phyloP scores from a whole-genome alignment of 2,329 filamentous ascomycete species.

The Epichloe uncinata region DNA sequence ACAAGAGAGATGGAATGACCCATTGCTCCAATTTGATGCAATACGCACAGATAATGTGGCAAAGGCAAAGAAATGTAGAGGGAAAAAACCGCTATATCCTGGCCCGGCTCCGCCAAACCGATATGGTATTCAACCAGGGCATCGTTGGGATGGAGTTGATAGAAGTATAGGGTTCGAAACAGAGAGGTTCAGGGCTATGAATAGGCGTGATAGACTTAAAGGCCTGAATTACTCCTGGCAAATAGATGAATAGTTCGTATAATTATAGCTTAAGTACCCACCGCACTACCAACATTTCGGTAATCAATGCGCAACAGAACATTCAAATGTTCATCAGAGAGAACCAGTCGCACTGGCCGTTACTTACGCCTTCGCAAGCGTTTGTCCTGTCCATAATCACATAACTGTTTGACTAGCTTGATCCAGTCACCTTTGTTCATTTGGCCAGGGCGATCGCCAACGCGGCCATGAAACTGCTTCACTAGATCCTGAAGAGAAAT shows the following conservation, averaged over 20 bases:
- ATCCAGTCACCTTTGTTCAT: conserved; percentile 45
- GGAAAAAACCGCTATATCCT: conserved; percentile 48
- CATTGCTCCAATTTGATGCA: conserved; percentile 66
- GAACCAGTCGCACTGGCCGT: neutral
- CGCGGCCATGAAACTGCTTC: conserved; percentile 37
- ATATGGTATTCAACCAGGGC: conserved; percentile 84
- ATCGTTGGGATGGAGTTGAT: conserved; percentile 96
- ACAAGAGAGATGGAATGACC: conserved; percentile 80
- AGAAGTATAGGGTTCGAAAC: conserved; percentile 86
- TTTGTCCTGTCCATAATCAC: conserved; percentile 42
- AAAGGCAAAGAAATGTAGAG: conserved; percentile 28
- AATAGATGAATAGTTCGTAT: conserved; percentile 62
- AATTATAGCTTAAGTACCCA: neutral
- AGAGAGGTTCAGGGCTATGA: conserved; percentile 81
- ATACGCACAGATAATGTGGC: conserved; percentile 27
- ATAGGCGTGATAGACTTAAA: conserved; percentile 61
- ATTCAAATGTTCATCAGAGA: neutral
- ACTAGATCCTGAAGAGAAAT: conserved; percentile 42
- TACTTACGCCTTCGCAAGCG: conserved; percentile 29
- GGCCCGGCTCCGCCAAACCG: conserved; percentile 79
- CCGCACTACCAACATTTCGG: neutral
- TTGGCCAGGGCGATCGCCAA: conserved; percentile 37
- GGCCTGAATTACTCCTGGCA: conserved; percentile 88
- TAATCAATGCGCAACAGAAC: neutral
- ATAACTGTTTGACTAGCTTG: conserved; percentile 41